phyloP scores from a whole-genome alignment of 179 eudicot species.

The Beta macrorhiza region DNA sequence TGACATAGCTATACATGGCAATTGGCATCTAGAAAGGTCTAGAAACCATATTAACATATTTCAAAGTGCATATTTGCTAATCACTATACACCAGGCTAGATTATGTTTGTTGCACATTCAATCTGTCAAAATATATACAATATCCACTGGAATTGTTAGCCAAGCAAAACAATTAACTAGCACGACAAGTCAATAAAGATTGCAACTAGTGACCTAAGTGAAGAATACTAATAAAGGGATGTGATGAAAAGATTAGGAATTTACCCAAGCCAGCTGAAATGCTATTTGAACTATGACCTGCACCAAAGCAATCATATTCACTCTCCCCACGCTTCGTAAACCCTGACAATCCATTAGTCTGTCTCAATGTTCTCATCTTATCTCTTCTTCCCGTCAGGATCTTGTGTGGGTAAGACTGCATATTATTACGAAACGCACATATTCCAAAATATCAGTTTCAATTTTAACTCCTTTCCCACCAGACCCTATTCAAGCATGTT shows the following conservation, averaged over 20 bases:
- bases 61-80: neutral
- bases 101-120: neutral
- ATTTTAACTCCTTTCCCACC: neutral
- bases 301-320: constrained; percentile 85
- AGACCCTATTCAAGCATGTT: neutral
- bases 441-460: neutral
- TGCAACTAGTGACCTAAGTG: neutral
- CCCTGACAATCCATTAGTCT: constrained; percentile 79
- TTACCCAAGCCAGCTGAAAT: constrained; percentile 96
- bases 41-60: neutral
- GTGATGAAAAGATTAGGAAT: constrained; percentile 14
- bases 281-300: constrained; percentile 95
- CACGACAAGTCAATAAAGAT: neutral
- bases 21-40: neutral
- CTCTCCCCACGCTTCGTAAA: constrained; percentile 97
- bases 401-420: constrained; percentile 92
- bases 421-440: neutral
- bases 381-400: constrained; percentile 88
- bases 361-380: constrained; percentile 84
- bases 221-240: neutral
- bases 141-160: neutral
- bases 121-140: neutral
- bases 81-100: neutral
- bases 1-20: neutral
- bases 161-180: neutral